phyloP scores from a whole-genome alignment of 2,329 filamentous ascomycete genomes.

The Fusarium temperatum region DNA sequence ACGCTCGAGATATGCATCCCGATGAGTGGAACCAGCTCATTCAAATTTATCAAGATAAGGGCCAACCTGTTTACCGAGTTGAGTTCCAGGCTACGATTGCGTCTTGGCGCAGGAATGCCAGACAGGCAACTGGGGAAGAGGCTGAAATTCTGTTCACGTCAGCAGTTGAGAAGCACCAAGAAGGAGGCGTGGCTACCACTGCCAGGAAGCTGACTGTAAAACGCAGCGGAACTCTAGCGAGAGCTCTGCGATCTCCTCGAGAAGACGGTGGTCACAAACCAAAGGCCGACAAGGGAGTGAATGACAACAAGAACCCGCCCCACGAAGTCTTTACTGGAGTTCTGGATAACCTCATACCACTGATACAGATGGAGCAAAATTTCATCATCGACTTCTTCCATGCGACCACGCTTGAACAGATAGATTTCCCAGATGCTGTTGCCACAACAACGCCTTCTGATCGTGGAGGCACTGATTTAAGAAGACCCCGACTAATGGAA shows the following conservation, averaged over 20 bases:
- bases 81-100: slow-evolving; percentile 82
- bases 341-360: slow-evolving; percentile 81
- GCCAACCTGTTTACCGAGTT: slow-evolving; percentile 78
- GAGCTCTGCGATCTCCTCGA: slow-evolving; percentile 73
- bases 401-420: slow-evolving; percentile 81
- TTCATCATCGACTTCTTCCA: slow-evolving; percentile 98
- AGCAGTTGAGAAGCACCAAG: slow-evolving; percentile 84
- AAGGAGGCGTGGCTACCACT: slow-evolving; percentile 74
- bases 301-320: slow-evolving; percentile 74
- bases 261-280: slow-evolving; percentile 65
- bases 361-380: slow-evolving; percentile 94
- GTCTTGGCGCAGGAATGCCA: slow-evolving; percentile 81
- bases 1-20: slow-evolving; percentile 84
- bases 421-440: slow-evolving; percentile 86
- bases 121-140: slow-evolving; percentile 80
- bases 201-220: slow-evolving; percentile 94
- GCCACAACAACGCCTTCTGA: slow-evolving; percentile 70
- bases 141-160: slow-evolving; percentile 87
- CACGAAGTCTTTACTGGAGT: slow-evolving; percentile 85
- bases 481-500: slow-evolving; percentile 80
- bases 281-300: slow-evolving; percentile 64
- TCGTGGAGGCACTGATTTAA: slow-evolving; percentile 77
- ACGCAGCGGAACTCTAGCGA: slow-evolving; percentile 86
- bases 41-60: slow-evolving; percentile 81
- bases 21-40: slow-evolving; percentile 84